Evolutionary conservation across 2,329 filamentous ascomycete genomes (phyloP).

Genomic region (Ilyonectria sp.): DNA sequence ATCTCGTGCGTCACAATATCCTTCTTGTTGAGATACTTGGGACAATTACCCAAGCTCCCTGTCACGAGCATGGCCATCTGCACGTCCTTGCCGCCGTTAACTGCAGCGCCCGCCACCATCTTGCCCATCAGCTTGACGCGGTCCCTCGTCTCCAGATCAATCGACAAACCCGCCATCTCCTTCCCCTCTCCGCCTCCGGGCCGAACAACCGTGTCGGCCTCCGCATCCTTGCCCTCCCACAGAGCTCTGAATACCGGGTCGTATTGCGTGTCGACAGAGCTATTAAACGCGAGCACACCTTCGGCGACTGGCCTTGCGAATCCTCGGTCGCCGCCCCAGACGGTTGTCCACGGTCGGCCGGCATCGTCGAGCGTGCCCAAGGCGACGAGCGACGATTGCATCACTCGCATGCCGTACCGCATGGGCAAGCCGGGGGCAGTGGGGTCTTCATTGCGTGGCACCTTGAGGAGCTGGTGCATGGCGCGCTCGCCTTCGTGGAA

Average conservation of each 20-base stretch:
- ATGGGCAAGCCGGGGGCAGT: conserved; percentile 75
- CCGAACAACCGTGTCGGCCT: conserved; percentile 55
- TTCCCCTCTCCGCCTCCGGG: conserved; percentile 58
- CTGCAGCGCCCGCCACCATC: conserved; percentile 75
- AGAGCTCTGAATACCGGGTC: conserved; percentile 81
- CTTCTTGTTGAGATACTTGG: conserved; percentile 88
- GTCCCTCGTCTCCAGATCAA: conserved; percentile 68
- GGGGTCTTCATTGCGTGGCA: conserved; percentile 74
- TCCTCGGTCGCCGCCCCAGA: conserved; percentile 82
- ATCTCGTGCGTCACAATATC: conserved; percentile 66
- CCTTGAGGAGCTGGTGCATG: conserved; percentile 74
- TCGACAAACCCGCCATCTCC: conserved; percentile 68
- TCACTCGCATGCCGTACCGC: conserved; percentile 73
- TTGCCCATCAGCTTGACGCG: conserved; percentile 82
- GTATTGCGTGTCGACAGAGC: conserved; percentile 70
- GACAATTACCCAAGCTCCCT: conserved; percentile 85
- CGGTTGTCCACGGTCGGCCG: conserved; percentile 80
- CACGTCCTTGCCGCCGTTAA: conserved; percentile 53
- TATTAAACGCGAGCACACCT: conserved; percentile 75
- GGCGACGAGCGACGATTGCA: conserved; percentile 77
- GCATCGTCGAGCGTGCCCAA: conserved; percentile 79
- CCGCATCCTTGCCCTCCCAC: conserved; percentile 65
- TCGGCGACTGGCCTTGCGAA: conserved; percentile 76
- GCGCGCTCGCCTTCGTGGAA: conserved; percentile 79
- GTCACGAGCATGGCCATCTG: conserved; percentile 78